phyloP scores from a whole-genome alignment of 306 rosid species.

The Corylus heterophylla region DNA sequence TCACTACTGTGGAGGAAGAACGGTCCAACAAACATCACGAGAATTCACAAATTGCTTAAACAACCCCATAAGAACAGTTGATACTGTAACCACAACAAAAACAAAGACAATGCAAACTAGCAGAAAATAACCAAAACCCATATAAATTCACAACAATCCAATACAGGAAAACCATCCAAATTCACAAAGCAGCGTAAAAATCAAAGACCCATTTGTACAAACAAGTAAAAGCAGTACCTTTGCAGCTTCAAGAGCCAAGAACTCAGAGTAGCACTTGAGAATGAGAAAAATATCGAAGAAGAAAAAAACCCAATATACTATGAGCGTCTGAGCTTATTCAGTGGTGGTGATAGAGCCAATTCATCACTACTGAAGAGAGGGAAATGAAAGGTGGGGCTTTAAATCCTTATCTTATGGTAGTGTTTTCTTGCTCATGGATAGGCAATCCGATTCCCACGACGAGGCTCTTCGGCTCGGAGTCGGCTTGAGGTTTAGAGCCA shows the following conservation, averaged over 20 bases:
- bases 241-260: conserved; percentile 33
- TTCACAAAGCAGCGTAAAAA: conserved; percentile 15
- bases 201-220: conserved; percentile 31
- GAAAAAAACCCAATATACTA: background rate
- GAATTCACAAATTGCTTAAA: background rate
- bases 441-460: conserved; percentile 2
- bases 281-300: conserved; percentile 7
- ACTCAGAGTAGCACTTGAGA: conserved; percentile 10
- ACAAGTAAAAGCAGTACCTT: conserved; percentile 40
- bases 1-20: conserved; percentile 4
- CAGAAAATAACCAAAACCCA: background rate
- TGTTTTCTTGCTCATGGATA: conserved; percentile 22
- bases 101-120: background rate
- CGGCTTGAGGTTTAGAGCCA: conserved; percentile 19
- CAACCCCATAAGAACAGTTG: background rate
- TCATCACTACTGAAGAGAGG: conserved; percentile 41
- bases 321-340: conserved; percentile 18
- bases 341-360: conserved; percentile 42
- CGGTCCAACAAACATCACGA: conserved; percentile 2
- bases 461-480: conserved; percentile 21
- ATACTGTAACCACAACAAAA: background rate
- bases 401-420: conserved; percentile 73
- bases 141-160: conserved; percentile 20
- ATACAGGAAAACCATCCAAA: conserved; percentile 11
- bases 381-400: conserved; percentile 75